phyloP scores from a whole-genome alignment of 495 filamentous ascomycete species.

The Aspergillus incahuasiensis region DNA sequence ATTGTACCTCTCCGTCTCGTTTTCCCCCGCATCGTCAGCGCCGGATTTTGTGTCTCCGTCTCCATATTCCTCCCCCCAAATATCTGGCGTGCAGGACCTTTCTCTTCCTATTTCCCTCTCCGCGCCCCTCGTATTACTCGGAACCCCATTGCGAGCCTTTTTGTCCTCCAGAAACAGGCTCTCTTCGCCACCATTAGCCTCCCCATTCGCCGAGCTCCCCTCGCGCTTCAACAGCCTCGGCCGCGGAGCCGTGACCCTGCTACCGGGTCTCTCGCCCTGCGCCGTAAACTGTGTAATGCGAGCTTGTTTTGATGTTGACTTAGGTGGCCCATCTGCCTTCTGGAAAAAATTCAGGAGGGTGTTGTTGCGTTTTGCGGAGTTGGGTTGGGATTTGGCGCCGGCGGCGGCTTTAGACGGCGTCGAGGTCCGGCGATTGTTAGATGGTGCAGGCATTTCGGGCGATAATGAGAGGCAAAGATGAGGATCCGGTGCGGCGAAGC shows the following conservation, averaged over 20 bases:
- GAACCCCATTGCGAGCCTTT: conserved; percentile 15
- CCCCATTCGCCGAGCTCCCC: conserved; percentile 4
- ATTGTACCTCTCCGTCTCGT: conserved; percentile 19
- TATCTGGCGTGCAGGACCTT: conserved; percentile 31
- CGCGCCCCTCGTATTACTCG: neutral
- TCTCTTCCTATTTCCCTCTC: conserved; percentile 2
- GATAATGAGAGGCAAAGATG: neutral
- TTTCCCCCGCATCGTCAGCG: conserved; percentile 1
- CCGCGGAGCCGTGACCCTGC: conserved; percentile 14
- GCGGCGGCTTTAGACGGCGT: conserved; percentile 32
- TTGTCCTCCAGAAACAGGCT: conserved; percentile 44
- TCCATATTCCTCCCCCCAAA: conserved; percentile 26
- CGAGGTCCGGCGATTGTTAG: conserved; percentile 12
- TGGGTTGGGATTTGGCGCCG: neutral
- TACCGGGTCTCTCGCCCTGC: conserved; percentile 13
- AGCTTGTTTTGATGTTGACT: conserved; percentile 31
- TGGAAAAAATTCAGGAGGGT: conserved; percentile 83
- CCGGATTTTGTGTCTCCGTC: neutral
- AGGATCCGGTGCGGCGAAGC: neutral
- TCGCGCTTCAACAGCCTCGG: conserved; percentile 19
- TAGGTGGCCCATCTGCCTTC: conserved; percentile 53
- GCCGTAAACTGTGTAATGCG: conserved; percentile 42
- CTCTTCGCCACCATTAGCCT: conserved; percentile 20
- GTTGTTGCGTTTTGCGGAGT: conserved; percentile 49
- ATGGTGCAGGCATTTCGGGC: conserved; percentile 9